Conservation (phyloP, 768 basidiomycete genomes). For the Phanerochaete sordida region DNA sequence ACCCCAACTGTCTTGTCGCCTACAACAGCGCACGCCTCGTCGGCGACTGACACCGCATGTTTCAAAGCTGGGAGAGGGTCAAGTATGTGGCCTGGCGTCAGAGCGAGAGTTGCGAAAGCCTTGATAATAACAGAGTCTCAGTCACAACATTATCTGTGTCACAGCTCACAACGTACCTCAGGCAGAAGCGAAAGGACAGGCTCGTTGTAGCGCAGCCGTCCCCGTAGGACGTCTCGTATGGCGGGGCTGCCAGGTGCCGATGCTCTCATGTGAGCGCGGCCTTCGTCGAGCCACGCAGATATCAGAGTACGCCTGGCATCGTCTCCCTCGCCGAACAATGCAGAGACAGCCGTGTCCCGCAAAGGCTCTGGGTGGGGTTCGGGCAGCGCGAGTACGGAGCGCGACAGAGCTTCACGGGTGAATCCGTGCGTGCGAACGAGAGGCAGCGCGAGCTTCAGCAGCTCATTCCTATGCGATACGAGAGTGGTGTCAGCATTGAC, state of each 20-base stretch:
- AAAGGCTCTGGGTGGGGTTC: slow-evolving; percentile 54
- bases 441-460: slow-evolving; percentile 62
- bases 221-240: slow-evolving; percentile 49
- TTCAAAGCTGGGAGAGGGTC: slow-evolving; percentile 58
- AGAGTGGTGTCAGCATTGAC: neutral
- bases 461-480: slow-evolving; percentile 21
- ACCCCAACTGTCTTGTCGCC: slow-evolving; percentile 60
- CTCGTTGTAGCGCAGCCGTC: slow-evolving; percentile 63
- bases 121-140: slow-evolving; percentile 22
- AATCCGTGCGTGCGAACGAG: slow-evolving; percentile 69
- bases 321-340: slow-evolving; percentile 71
- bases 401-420: slow-evolving; percentile 65
- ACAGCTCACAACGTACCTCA: slow-evolving; percentile 43
- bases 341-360: slow-evolving; percentile 64
- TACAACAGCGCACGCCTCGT: slow-evolving; percentile 62
- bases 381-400: slow-evolving; percentile 56
- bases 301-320: slow-evolving; percentile 62
- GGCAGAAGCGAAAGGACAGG: slow-evolving; percentile 62
- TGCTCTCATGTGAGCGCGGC: slow-evolving; percentile 46
- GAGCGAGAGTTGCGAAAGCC: slow-evolving; percentile 71
- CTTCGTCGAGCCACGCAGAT: slow-evolving; percentile 72
- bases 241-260: slow-evolving; percentile 19
- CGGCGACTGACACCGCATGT: slow-evolving; percentile 61
- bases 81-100: slow-evolving; percentile 48
- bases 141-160: neutral